phyloP scores from a whole-genome alignment of 2,329 filamentous ascomycete species.

The Mariannaea sp. region DNA sequence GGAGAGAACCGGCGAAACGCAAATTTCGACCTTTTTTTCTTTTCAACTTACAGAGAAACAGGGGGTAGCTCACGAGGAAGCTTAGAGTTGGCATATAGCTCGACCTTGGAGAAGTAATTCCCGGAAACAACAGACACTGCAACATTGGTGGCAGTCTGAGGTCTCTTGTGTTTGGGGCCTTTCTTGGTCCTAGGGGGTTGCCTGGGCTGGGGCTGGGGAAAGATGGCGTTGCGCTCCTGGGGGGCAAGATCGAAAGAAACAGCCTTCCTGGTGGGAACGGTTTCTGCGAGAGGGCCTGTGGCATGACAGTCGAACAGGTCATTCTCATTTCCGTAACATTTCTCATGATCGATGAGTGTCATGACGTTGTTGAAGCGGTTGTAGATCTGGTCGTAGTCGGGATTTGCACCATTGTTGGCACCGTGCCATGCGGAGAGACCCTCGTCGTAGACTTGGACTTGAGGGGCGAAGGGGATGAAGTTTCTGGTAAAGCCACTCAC shows the following conservation, averaged over 20 bases:
- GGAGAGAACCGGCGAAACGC: neutral
- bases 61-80: slow-evolving; percentile 70
- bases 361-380: slow-evolving; percentile 69
- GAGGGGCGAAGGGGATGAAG: slow-evolving; percentile 41
- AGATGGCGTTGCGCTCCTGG: slow-evolving; percentile 13
- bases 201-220: neutral
- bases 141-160: slow-evolving; percentile 21
- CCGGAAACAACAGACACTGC: slow-evolving; percentile 45
- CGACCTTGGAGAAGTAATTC: slow-evolving; percentile 75
- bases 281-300: neutral
- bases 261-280: neutral
- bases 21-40: too few relatives aligned
- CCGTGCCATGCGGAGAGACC: slow-evolving; percentile 50
- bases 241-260: slow-evolving; percentile 1
- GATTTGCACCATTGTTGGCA: slow-evolving; percentile 48
- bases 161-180: slow-evolving; percentile 22
- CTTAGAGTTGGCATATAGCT: slow-evolving; percentile 77
- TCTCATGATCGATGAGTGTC: slow-evolving; percentile 72
- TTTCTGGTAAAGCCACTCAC: slow-evolving; percentile 51
- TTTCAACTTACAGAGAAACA: slow-evolving; percentile 63
- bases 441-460: slow-evolving; percentile 50
- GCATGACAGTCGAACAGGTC: slow-evolving; percentile 54
- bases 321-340: slow-evolving; percentile 56
- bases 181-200: slow-evolving; percentile 18
- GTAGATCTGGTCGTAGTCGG: slow-evolving; percentile 63